Base-by-base conservation (phyloP, 352 stramenopile species). In the Pythium angustatum region DNA sequence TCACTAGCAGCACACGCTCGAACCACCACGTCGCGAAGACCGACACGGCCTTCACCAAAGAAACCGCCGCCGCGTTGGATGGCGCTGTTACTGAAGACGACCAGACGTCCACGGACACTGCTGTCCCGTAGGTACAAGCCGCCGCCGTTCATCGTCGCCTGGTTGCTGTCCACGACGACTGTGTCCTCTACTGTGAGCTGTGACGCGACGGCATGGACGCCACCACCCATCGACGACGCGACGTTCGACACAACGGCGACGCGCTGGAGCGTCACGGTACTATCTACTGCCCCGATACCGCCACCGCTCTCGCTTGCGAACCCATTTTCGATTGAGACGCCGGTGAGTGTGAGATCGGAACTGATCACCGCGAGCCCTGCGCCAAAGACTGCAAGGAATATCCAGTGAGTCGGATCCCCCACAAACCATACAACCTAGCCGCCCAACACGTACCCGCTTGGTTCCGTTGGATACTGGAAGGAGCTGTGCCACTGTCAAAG, bases 401-500 rank as follows among this genome's bases (percentile, higher is more conserved):
- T 33, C 28, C 49, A 15, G 28, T 47, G n/a, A n/a, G n/a, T n/a
- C n/a, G n/a, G n/a, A n/a, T n/a, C n/a, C n/a, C n/a, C n/a, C n/a
- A n/a, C n/a, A n/a, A n/a, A n/a, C n/a, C n/a, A n/a, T n/a, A n/a
- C n/a, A n/a, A n/a, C n/a, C n/a, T n/a, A n/a, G n/a, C n/a, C n/a
- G n/a, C n/a, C n/a, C n/a, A n/a, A 22, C 24, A 40, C 64, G n/a
- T 58, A 72, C 64, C 58, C 24, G 64, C 64, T 38, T 26, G 44
- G 45, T 67, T 72, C 31, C 27, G 21, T 5, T 58, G 2, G 14
- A 45, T 19, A 6, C 21, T 28, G 9, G 51, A 36, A 0, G 21
- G 17, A 3, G 9, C 26, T 14, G 14, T 14, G 0, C 9, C 17
- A 1, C 14, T 21, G 8, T 53, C 19, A 14, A 64, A 62, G 5